Base-by-base conservation (phyloP, 768 basidiomycete genomes). In the Mycena vulgaris region DNA sequence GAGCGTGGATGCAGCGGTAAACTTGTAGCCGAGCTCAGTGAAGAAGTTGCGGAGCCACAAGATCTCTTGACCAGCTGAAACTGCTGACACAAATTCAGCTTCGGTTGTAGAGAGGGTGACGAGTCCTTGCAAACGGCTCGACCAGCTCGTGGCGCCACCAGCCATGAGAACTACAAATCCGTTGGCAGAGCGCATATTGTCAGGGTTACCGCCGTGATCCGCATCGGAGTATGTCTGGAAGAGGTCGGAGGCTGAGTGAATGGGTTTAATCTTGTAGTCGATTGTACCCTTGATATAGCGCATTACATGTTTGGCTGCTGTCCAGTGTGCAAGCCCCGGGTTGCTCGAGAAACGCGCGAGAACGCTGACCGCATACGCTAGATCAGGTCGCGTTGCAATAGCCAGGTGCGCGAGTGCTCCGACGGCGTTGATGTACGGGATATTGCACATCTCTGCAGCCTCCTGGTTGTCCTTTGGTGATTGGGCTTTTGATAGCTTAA, bases 71-170 rank as follows among this genome's bases (percentile, higher is more conserved):
- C 30, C 52, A 8, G 52, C 52, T 17, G 52, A 30, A 33, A 56
- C 53, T 21, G 53, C 53, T 19, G 53, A 35, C 19, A 60, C 59
- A 25, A 21, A 60, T 28, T 60, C 59, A 7, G 45, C 59, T 17
- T 60, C 59, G 11, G 59, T 60, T 14, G 59, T 60, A 6, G 83
- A 85, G 3, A 80, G 71, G 0, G 84, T 77, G n/a, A 86, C 82
- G 42, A 80, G 71, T 0, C 75, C 17, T 75, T 88, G 87, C 25
- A 79, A 75, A 45, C 78, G 76, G 31, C 79, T 81, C 10, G 47
- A 62, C 85, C 85, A 87, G 25, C 67, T 75, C 21, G 87, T 75
- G 0, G 80, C 77, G 7, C 47, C 42, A n/a, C 45, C 47, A 25
- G 45, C 31, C 45, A 33, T 61, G 5, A 31, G 10, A 14, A 49